phyloP scores from a whole-genome alignment of 2,329 filamentous ascomycete species.

The Monosporascus sp. region DNA sequence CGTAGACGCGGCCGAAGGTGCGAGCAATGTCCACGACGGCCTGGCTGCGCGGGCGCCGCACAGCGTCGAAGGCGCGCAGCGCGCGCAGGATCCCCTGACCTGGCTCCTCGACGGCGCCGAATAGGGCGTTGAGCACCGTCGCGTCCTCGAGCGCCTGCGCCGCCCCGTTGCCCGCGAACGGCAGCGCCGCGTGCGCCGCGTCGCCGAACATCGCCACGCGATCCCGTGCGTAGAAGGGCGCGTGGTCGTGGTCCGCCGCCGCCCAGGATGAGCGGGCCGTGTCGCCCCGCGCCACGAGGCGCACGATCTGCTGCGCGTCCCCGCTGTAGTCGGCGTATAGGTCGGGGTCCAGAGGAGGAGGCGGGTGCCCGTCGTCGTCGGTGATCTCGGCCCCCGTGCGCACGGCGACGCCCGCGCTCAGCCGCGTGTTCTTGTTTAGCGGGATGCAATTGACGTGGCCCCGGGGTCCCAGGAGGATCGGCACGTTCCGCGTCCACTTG shows the following conservation, averaged over 20 bases:
- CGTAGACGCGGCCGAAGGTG: conserved; percentile 23
- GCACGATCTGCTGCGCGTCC: conserved; percentile 26
- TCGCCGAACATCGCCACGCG: conserved; percentile 28
- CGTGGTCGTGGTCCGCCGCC: conserved; percentile 28
- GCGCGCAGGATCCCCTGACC: conserved; percentile 12
- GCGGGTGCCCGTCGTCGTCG: neutral
- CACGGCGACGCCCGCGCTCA: conserved; percentile 29
- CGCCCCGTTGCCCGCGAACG: conserved; percentile 31
- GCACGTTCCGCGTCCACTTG: conserved; percentile 25
- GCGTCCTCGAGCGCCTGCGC: conserved; percentile 34
- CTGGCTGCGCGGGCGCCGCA: conserved; percentile 25
- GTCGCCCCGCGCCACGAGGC: conserved; percentile 21
- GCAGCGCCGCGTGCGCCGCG: conserved; percentile 29
- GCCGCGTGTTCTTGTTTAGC: conserved; percentile 27
- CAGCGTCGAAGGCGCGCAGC: conserved; percentile 23
- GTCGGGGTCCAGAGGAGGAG: conserved; percentile 17
- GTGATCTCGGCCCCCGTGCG: conserved; percentile 15
- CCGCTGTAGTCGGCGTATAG: conserved; percentile 25
- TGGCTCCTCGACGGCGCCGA: conserved; percentile 10
- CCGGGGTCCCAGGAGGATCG: conserved; percentile 26
- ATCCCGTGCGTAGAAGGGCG: conserved; percentile 21
- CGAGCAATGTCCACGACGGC: conserved; percentile 25
- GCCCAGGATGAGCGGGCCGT: conserved; percentile 25
- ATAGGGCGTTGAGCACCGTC: conserved; percentile 22
- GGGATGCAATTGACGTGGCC: conserved; percentile 30